Evolutionary conservation across 176 grass and related monocot genomes (phyloP).

Genomic region (Saccharum spontaneum): DNA sequence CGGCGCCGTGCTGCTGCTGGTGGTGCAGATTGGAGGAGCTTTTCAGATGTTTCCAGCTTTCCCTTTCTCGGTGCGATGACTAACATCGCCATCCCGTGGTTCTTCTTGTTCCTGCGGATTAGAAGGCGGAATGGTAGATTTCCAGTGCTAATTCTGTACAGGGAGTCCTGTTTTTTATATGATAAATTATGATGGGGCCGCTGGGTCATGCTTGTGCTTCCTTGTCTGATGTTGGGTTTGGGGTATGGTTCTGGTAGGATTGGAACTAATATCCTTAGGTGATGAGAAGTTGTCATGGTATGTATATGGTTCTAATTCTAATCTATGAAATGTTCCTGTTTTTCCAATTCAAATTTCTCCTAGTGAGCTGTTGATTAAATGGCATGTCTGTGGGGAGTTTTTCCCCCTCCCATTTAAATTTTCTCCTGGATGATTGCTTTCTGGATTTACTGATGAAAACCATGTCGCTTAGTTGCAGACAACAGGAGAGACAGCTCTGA

Average conservation of each 20-base stretch:
- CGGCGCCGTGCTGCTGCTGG: not conserved
- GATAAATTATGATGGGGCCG: not conserved
- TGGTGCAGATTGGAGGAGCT: constrained; percentile 31
- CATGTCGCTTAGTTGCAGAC: not conserved
- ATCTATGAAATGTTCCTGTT: constrained; percentile 15
- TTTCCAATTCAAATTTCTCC: not conserved
- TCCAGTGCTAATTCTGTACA: constrained; percentile 10
- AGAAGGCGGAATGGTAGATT: constrained; percentile 29
- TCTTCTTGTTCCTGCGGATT: constrained; percentile 10
- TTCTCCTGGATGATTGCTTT: not conserved
- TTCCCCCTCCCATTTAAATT: not conserved
- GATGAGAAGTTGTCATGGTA: not conserved
- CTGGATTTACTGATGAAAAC: not conserved
- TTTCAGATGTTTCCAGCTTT: constrained; percentile 11
- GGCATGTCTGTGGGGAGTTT: not conserved
- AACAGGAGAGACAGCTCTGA: not conserved
- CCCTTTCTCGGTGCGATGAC: constrained; percentile 5
- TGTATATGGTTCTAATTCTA: constrained; percentile 41
- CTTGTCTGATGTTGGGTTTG: not conserved
- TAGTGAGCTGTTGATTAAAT: not conserved
- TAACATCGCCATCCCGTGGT: constrained; percentile 14
- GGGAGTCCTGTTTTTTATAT: not conserved
- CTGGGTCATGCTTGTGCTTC: not conserved
- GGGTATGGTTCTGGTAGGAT: constrained; percentile 20
- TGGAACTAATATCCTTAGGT: constrained; percentile 6